Conservation (phyloP, 2,329 filamentous ascomycete species). For the Phaeosphaeriaceae sp. region DNA sequence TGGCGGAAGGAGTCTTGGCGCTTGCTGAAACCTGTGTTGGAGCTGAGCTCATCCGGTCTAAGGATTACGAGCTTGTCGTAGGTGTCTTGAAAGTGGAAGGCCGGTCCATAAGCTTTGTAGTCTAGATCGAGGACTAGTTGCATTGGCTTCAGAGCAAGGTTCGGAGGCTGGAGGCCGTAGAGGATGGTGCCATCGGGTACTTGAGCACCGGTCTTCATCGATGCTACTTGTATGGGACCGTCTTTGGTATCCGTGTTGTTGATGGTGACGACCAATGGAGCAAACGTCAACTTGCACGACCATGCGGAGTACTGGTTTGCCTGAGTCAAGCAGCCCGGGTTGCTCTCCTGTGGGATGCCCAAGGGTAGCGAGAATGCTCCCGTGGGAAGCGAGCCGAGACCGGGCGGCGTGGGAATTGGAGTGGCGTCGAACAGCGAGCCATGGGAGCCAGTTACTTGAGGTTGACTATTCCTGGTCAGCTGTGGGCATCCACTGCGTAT, state of each 20-base stretch:
- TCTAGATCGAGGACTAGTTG: conserved; percentile 65
- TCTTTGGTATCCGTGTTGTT: conserved; percentile 21
- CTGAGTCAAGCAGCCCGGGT: conserved; percentile 58
- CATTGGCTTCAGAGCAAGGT: conserved; percentile 57
- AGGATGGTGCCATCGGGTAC: conserved; percentile 54
- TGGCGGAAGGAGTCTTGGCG: conserved; percentile 38
- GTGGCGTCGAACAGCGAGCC: conserved; percentile 59
- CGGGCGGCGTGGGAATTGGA: conserved; percentile 55
- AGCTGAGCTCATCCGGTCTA: conserved; percentile 45
- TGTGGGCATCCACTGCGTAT: neutral
- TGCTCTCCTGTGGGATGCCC: conserved; percentile 54
- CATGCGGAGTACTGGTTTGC: conserved; percentile 57
- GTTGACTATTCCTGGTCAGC: conserved; percentile 34
- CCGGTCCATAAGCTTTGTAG: conserved; percentile 64
- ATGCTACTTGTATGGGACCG: conserved; percentile 22
- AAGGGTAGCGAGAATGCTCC: conserved; percentile 59
- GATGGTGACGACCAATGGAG: conserved; percentile 40
- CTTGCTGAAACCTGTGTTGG: conserved; percentile 28
- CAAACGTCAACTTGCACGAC: conserved; percentile 55
- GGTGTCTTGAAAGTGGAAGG: conserved; percentile 66
- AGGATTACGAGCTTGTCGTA: conserved; percentile 72
- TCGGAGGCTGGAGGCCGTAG: conserved; percentile 69
- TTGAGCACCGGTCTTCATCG: conserved; percentile 29
- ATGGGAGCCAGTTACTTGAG: conserved; percentile 57
- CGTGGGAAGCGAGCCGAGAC: conserved; percentile 56